phyloP scores from a whole-genome alignment of 192 early-diverging fungal species.

The Lobulomyces angularis region DNA sequence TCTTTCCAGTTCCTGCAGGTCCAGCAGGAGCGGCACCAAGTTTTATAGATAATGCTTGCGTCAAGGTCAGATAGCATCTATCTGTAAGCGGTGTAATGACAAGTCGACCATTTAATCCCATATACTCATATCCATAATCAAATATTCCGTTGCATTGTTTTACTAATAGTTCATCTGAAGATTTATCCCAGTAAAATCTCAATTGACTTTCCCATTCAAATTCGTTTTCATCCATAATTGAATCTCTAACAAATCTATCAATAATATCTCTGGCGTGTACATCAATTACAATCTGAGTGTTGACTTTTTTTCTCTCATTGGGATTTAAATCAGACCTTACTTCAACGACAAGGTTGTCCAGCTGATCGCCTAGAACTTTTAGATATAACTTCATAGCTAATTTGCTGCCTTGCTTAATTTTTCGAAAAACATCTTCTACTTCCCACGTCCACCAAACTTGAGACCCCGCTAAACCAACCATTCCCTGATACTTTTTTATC shows the following conservation, averaged over 20 bases:
- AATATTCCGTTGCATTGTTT: conserved; percentile 43
- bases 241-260: conserved; percentile 42
- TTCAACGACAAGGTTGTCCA: conserved; percentile 35
- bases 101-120: conserved; percentile 41
- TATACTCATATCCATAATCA: conserved; percentile 53
- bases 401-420: conserved; percentile 45
- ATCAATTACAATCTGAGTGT: conserved; percentile 49
- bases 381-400: conserved; percentile 44
- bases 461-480: conserved; percentile 44
- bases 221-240: conserved; percentile 40
- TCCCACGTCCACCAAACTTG: conserved; percentile 63
- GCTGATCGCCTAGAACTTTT: conserved; percentile 38
- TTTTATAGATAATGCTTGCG: conserved; percentile 45
- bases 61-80: conserved; percentile 45
- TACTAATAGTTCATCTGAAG: conserved; percentile 33
- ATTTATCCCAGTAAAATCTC: conserved; percentile 46
- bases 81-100: conserved; percentile 51
- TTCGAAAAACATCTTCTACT: conserved; percentile 45
- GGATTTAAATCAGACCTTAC: conserved; percentile 38
- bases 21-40: conserved; percentile 49
- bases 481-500: conserved; percentile 43
- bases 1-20: conserved; percentile 48
- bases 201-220: conserved; percentile 54
- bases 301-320: conserved; percentile 41
- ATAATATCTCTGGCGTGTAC: conserved; percentile 53